phyloP scores from a whole-genome alignment of 73 alveolate genomes.

The Diophrys appendiculata region DNA sequence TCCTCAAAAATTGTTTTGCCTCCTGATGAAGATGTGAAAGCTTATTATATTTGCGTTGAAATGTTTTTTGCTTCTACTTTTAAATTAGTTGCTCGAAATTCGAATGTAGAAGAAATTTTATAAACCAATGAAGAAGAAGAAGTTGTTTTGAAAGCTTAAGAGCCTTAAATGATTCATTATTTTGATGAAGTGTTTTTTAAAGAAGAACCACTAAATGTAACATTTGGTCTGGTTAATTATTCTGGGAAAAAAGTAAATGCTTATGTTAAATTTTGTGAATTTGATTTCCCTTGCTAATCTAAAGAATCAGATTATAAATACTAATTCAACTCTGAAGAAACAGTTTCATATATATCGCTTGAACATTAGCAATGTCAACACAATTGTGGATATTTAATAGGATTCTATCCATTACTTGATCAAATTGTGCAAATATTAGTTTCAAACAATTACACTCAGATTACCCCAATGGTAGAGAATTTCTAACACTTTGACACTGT shows the following conservation, averaged over 20 bases:
- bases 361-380: background rate
- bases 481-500: background rate
- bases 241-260: background rate
- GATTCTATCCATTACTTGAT: background rate
- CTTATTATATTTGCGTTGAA: background rate
- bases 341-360: background rate
- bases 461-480: background rate
- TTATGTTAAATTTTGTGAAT: no score
- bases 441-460: background rate
- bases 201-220: background rate
- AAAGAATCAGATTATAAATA: background rate
- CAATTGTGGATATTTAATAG: background rate
- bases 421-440: background rate
- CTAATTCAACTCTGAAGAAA: background rate
- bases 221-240: background rate
- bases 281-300: no score
- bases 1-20: background rate
- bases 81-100: no score
- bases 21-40: background rate
- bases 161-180: background rate
- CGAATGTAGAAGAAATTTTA: no score
- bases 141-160: background rate
- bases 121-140: background rate
- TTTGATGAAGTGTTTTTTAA: background rate
- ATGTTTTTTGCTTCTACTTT: background rate